Evolutionary conservation across 371 early-diverging fungal species (phyloP), one percentile per base, ranked within the genome.

Genomic region (Dinochytrium kinnereticum): DNA sequence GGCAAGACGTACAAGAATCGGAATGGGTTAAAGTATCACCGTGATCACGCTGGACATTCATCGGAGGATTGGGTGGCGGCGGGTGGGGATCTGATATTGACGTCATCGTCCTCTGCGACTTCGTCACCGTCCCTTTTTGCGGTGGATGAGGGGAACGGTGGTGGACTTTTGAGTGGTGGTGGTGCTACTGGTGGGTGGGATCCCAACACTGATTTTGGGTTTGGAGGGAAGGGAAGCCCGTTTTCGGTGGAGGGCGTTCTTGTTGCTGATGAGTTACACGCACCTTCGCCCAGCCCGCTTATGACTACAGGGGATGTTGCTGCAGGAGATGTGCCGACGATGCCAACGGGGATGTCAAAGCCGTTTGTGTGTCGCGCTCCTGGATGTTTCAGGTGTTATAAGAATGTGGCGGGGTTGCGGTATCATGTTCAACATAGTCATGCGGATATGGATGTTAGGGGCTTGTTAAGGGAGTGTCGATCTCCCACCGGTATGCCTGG

Each of bases 1-100:
- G 78, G 66, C 10, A 81, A 81, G 68, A 66, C 69, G 61, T 82
- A 83, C 74, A 81, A 81, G 73, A 83, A 83, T 71, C 38, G 75
- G 64, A 81, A 81, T 53, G 84, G 84, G 15, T 69, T 83, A 59
- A 81, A 81, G 77, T 83, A 83, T 72, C 84, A 83, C 49, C 38
- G 66, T 10, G 66, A 66, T 2, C 66, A 66, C 36, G 64, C 10
- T 28, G 44, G 19, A 19, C 66, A 66, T 44, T n/a, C 66, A 1
- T 21, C 7, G 7, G 66, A 66, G 66, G 66, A 66, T n/a, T 66
- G 66, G 66, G 66, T 33, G 7, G 66, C 39, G 21, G 66, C 66
- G n/a, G 66, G 44, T 26, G 66, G 40, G n/a, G 66, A 66, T 2
- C 7, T 44, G 44, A 15, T 37, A 5, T 40, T 40, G 7, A 10